Conservation (phyloP, 1,284 basidiomycete genomes). For the Melanopsichium pennsylvanicum region DNA sequence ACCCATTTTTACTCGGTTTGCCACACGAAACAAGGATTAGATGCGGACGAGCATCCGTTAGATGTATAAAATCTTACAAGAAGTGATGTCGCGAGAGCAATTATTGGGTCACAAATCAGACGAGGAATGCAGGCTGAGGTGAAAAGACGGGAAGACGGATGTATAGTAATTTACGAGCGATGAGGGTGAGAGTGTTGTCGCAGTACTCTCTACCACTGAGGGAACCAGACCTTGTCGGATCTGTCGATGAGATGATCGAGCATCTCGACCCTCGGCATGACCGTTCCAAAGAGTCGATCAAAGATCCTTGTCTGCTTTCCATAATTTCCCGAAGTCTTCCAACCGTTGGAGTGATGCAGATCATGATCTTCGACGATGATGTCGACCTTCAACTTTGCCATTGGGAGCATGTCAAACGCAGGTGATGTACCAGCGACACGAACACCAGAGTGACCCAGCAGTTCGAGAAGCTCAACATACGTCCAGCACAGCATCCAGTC, state of each 20-base stretch:
- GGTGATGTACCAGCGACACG: slow-evolving; percentile 45
- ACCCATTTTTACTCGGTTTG: too few species aligned
- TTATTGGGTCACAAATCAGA: too few species aligned
- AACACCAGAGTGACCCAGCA: slow-evolving; percentile 56
- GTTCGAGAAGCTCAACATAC: slow-evolving; percentile 49
- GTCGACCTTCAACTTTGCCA: slow-evolving; percentile 48
- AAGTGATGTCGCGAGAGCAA: too few species aligned
- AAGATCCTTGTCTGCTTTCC: slow-evolving; percentile 62
- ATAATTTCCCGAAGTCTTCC: slow-evolving; percentile 51
- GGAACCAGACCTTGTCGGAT: slow-evolving; percentile 20
- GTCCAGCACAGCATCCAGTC: slow-evolving; percentile 47
- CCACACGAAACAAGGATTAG: too few species aligned
- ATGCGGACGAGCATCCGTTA: too few species aligned
- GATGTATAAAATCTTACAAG: too few species aligned
- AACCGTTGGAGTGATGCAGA: slow-evolving; percentile 60
- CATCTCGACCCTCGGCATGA: slow-evolving; percentile 47
- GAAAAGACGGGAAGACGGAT: too few species aligned
- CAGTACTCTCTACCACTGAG: slow-evolving; percentile 4
- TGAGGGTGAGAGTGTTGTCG: too few species aligned
- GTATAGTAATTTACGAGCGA: too few species aligned
- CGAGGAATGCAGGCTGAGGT: too few species aligned
- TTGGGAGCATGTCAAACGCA: slow-evolving; percentile 23
- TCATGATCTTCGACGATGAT: slow-evolving; percentile 64
- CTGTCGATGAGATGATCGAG: slow-evolving; percentile 34
- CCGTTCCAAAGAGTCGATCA: slow-evolving; percentile 59